These are phyloP conservation scores for Arxiozyma slooffiae DNA, from an alignment of 1,139 yeast species.

Conservation along the genomic window DNA sequence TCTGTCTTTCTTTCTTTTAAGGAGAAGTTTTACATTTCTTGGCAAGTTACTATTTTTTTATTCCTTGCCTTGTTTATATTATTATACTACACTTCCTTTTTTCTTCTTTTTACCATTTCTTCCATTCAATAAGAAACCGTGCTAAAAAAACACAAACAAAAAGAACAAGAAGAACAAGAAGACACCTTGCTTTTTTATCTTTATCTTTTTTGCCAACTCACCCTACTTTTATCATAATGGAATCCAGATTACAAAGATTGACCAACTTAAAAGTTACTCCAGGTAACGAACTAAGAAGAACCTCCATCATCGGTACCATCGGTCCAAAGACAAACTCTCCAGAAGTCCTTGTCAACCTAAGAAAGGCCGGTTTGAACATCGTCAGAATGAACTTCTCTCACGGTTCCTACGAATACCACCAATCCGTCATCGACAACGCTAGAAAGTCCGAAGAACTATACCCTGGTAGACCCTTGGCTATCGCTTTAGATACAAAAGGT, in stretches of 20 bases:
- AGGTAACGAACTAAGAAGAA: conserved; percentile 79
- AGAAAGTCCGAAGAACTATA: conserved; percentile 84
- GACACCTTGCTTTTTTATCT: too few relatives aligned
- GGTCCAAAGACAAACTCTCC: conserved; percentile 94
- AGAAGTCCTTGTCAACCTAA: conserved; percentile 73
- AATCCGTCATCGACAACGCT: conserved; percentile 90
- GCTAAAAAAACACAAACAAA: too few relatives aligned
- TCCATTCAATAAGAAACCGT: neutral
- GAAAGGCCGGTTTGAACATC: conserved; percentile 95
- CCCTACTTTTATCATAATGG: conserved; percentile 14
- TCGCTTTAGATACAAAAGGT: conserved; percentile 98
- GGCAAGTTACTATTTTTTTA: too few relatives aligned
- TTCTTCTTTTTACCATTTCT: too few relatives aligned
- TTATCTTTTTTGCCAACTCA: conserved; percentile 1
- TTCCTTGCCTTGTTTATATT: too few relatives aligned
- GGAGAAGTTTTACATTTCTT: too few relatives aligned
- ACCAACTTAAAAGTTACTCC: conserved; percentile 71
- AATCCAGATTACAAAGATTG: conserved; percentile 60
- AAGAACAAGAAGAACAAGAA: too few relatives aligned
- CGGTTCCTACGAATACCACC: conserved; percentile 95
- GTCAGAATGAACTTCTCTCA: conserved; percentile 99
- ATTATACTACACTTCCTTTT: too few relatives aligned
- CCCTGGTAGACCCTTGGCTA: conserved; percentile 94
- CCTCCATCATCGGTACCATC: conserved; percentile 95
- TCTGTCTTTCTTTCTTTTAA: too few relatives aligned